Evolutionary conservation across 495 filamentous ascomycete genomes (phyloP), one percentile per base, ranked within the genome.

Genomic region (Tuber magnatum): DNA sequence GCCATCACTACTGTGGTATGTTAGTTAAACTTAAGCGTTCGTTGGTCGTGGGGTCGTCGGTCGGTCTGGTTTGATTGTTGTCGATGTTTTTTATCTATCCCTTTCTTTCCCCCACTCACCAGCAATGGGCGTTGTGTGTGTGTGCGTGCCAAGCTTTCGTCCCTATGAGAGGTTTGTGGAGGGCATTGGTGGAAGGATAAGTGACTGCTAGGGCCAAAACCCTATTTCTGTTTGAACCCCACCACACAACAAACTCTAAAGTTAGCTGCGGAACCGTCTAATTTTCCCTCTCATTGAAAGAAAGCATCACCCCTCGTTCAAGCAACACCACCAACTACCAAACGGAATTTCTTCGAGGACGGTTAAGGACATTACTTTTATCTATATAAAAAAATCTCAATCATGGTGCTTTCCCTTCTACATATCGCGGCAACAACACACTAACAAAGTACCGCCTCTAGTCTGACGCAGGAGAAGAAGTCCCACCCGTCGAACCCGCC

Each of bases 401-500:
- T 61, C 70, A 79, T 79, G 77, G 77, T 79, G 68, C 22, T 61
- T 75, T 70, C 44, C 2, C 32, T 22, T 10, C 35, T 61, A 44
- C 71, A 68, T 75, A 42, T 51, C 22, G n/a, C 2, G 18, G 42
- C 39, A 40, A 38, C 28, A 56, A 39, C 68, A 61, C 16, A 41
- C 20, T 73, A 73, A 61, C 51, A 14, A 14, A 14, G 51, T 61
- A 75, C 71, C 76, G 71, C 83, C 84, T 85, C 80, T 40, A 81
- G 80, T 82, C 80, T 82, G 80, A 82, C 80, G 80, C 80, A 82
- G 80, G 80, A 82, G 80, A 82, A 81, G 80, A 82, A 77, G 80
- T 82, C 70, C 81, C 81, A 68, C 82, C 82, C 73, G 90, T 91
- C 85, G 90, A 88, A 73, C 89, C 89, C 82, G 89, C 91, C 84